phyloP scores from a whole-genome alignment of 306 rosid species.

The Cucumis cinereus region DNA sequence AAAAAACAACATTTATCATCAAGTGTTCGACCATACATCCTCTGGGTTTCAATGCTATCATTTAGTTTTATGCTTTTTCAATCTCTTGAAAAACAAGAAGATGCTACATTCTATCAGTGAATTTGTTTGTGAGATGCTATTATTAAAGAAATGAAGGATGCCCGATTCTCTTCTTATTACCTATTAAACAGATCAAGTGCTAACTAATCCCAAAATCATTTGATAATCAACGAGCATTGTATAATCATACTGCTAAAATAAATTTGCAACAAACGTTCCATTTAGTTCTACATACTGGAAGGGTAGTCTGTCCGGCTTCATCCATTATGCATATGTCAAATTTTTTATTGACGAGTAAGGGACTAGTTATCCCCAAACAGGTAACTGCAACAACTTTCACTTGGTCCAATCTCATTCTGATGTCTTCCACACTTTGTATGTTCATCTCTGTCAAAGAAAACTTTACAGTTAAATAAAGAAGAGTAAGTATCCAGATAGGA shows the following conservation, averaged over 20 bases:
- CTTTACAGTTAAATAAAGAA: conserved; percentile 13
- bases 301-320: conserved; percentile 96
- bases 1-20: not conserved
- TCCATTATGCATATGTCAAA: conserved; percentile 98
- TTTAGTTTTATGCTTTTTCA: not conserved
- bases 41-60: not conserved
- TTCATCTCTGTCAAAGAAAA: conserved; percentile 33
- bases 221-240: not conserved
- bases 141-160: not conserved
- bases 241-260: conserved; percentile 8
- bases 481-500: conserved; percentile 13
- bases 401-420: conserved; percentile 55
- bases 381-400: conserved; percentile 93
- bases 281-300: conserved; percentile 49
- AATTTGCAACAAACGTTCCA: not conserved
- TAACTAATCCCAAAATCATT: not conserved
- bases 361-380: conserved; percentile 72
- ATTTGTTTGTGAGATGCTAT: not conserved
- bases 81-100: not conserved
- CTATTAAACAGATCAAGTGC: not conserved
- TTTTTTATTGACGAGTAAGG: conserved; percentile 62
- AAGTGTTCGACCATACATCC: not conserved
- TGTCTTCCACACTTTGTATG: conserved; percentile 47
- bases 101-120: not conserved
- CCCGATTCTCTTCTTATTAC: not conserved